phyloP scores from a whole-genome alignment of 2,329 filamentous ascomycete genomes.

The Xylariales sp. region DNA sequence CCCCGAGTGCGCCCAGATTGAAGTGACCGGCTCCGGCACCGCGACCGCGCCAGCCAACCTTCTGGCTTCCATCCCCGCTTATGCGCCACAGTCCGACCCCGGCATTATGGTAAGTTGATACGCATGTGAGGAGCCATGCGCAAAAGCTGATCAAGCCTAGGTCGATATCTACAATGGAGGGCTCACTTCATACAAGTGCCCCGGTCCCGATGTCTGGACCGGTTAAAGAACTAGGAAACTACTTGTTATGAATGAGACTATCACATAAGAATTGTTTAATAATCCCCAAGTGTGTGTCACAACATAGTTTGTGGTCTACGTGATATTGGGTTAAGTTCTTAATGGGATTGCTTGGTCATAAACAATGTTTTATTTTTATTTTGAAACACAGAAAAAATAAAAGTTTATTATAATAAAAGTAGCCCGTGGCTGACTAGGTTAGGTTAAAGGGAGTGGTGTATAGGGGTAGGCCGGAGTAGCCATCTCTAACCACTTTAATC shows the following conservation, averaged over 20 bases:
- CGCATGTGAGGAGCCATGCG: background rate
- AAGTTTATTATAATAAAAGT: too few species aligned
- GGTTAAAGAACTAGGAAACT: slow-evolving; percentile 47
- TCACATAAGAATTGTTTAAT: background rate
- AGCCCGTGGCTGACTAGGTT: too few species aligned
- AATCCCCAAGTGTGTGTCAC: too few species aligned
- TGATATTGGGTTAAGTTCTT: too few species aligned
- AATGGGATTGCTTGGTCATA: too few species aligned
- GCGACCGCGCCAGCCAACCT: slow-evolving; percentile 55
- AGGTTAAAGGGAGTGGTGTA: too few species aligned
- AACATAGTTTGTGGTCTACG: background rate
- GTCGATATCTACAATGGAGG: slow-evolving; percentile 60
- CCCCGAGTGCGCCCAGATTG: slow-evolving; percentile 66
- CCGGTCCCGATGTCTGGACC: slow-evolving; percentile 62
- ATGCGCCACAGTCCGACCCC: slow-evolving; percentile 58
- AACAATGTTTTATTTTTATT: too few species aligned
- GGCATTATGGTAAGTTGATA: slow-evolving; percentile 57
- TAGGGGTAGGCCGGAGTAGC: too few species aligned
- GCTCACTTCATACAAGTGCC: slow-evolving; percentile 59
- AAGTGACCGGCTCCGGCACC: slow-evolving; percentile 61
- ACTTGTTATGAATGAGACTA: background rate
- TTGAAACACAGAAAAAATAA: too few species aligned
- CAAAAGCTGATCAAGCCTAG: slow-evolving; percentile 43
- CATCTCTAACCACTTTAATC: too few species aligned
- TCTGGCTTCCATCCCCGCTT: slow-evolving; percentile 59